A percentile compares a stretch with the other conserved stretches of the same genome.
These are phyloP conservation scores for Boeremia lycopersici DNA, from an alignment of 2,329 filamentous ascomycete species.

Conservation along the genomic window DNA sequence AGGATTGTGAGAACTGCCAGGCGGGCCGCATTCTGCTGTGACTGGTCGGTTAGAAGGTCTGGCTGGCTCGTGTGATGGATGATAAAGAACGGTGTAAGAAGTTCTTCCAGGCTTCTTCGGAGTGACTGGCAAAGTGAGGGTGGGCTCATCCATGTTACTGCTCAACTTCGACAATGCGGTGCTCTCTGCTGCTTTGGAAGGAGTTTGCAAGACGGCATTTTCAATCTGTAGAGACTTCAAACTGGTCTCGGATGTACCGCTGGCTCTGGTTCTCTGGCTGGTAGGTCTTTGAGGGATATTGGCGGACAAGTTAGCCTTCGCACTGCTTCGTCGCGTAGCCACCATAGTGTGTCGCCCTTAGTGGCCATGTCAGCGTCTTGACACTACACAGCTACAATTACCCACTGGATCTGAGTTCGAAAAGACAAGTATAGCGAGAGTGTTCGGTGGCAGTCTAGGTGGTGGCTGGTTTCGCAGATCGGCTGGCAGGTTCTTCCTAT, in stretches of 20 bases:
- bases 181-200: neutral
- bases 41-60: neutral
- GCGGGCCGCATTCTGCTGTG: neutral
- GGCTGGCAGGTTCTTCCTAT: neutral
- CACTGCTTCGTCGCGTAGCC: constrained; percentile 16
- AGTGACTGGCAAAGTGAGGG: constrained; percentile 18
- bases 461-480: neutral
- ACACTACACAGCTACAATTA: too few relatives aligned
- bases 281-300: neutral
- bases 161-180: neutral
- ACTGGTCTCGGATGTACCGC: neutral
- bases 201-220: neutral
- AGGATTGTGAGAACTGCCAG: constrained; percentile 29
- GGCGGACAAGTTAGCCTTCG: neutral
- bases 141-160: constrained; percentile 9
- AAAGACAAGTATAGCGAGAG: neutral
- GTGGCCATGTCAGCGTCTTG: neutral
- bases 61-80: neutral
- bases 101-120: neutral
- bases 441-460: neutral
- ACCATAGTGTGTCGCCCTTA: constrained; percentile 9
- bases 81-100: too few relatives aligned
- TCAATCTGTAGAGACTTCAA: neutral
- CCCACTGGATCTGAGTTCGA: neutral
- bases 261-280: neutral